Evolutionary conservation across 371 early-diverging fungal genomes (phyloP), one percentile per base, ranked within the genome.

Genomic region (Mucor irregularis): DNA sequence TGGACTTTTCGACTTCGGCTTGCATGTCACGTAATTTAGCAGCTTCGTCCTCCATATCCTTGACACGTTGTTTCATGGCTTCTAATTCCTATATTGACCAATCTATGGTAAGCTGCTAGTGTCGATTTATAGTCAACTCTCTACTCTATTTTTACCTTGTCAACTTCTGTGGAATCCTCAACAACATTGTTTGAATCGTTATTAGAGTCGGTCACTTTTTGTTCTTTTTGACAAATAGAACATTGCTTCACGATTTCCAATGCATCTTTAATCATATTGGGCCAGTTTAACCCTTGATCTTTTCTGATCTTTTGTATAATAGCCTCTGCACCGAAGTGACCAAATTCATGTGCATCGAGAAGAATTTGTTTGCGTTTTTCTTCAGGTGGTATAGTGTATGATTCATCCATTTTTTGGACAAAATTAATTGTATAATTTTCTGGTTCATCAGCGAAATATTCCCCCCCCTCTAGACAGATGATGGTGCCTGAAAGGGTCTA

Each of bases 1-100:
- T 81, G 24, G 89, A 90, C 72, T 90, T 90, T 53, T 93, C 91
- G 34, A 90, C 88, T 62, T 92, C 88, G 30, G 89, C 93, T 64
- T 94, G 93, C 87, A 97, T 90, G 61, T 90, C 90, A 45, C 89
- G 84, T 55, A 98, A 82, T 71, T 93, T 92, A 45, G 90, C 91
- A n/a, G 98, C 96, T 62, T 98, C 98, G 49, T 88, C 86, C 68
- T 96, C 96, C 95, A 96, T 94, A 71, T 94, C 91, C 60, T 88
- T 73, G 34, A 96, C 90, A 30, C 92, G 85, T 64, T 82, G 82
- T 71, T 93, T 90, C 91, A 97, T 90, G 49, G 85, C 90, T 52
- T 88, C 93, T 44, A 93, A 66, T 69, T 90, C 89, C 67, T 79
- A 49, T 11, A 16, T 17, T 44, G n/a, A 37, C 21, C n/a, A 29